A percentile compares a stretch with the other conserved stretches of the same genome.
Conservation (phyloP, 176 grass and related monocot species). For the Cenchrus fungigraminus region DNA sequence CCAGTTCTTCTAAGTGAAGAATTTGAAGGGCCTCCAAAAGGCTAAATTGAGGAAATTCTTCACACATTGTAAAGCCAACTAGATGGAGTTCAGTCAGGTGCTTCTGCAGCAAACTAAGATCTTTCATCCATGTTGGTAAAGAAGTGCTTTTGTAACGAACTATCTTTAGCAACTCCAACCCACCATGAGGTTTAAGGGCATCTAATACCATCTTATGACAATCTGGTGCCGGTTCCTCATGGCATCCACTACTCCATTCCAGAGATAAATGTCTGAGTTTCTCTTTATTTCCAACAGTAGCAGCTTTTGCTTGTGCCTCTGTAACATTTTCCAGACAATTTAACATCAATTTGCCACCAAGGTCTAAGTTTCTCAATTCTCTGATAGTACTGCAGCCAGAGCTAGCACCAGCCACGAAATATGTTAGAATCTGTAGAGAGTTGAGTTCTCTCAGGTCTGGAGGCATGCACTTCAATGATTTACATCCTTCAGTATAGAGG, state of each 20-base stretch:
- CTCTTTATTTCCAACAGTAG: slow-evolving; percentile 11
- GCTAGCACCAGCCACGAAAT: background rate
- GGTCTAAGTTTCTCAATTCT: slow-evolving; percentile 9
- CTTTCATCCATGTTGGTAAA: slow-evolving; percentile 14
- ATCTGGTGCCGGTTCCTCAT: background rate
- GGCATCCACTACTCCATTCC: background rate
- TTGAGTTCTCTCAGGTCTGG: background rate
- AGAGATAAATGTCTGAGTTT: slow-evolving; percentile 28
- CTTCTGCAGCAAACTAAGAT: background rate
- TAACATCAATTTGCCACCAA: background rate
- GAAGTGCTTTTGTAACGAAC: background rate
- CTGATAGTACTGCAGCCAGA: slow-evolving; percentile 19
- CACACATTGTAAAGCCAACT: background rate
- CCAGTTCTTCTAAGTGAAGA: slow-evolving; percentile 25
- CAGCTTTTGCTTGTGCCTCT: background rate
- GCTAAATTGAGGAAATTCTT: slow-evolving; percentile 14
- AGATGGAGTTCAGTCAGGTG: slow-evolving; percentile 20
- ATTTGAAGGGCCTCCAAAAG: background rate
- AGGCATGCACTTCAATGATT: slow-evolving; percentile 15
- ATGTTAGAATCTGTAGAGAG: background rate
- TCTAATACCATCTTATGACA: slow-evolving; percentile 3
- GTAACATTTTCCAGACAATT: slow-evolving; percentile 9
- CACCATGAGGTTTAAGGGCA: slow-evolving; percentile 1
- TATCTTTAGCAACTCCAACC: background rate
- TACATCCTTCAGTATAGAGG: background rate